Base-by-base conservation (phyloP, 176 grass and related monocot species). In the Hyparrhenia diplandra region DNA sequence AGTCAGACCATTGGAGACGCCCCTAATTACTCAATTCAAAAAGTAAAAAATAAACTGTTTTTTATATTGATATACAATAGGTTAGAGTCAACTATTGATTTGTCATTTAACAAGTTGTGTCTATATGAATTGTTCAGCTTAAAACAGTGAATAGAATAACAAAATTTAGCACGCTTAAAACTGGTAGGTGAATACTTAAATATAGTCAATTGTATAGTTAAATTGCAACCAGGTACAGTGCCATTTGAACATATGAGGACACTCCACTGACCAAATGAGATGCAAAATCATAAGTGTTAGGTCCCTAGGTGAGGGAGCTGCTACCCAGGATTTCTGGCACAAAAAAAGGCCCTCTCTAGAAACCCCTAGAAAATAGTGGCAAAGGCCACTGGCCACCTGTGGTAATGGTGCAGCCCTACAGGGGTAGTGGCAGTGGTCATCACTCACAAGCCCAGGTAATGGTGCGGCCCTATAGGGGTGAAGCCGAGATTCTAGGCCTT, bases 41-140 rank as follows among this genome's bases (percentile, higher is more conserved):
- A 18, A 35, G 41, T 20, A 17, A 49, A 32, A 47, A 14, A 76
- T 41, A 43, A 62, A 78, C 5, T 18, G 8, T n/a, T 78, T 63
- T 25, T 31, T 72, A 58, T 52, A 46, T 41, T 54, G 51, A 17
- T 21, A 71, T 5, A 46, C 10, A n/a, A n/a, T 37, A 85, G 21
- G 14, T 70, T 83, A 43, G n/a, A 79, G 77, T 27, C 5, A 25
- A 58, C 4, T 18, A 2, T 21, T 76, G 35, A 57, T 75, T 36
- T 75, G 39, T 4, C 57, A 85, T 55, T 52, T 64, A 73, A 55
- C 18, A 57, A 3, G 14, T 59, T 51, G 35, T 21, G 70, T 71
- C 42, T 47, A 84, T 84, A 80, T 46, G 69, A 10, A 68, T 74
- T 13, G 51, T 74, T 80, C 37, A 51, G 29, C 39, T 80, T 30